Conservation (phyloP, 75 land plant species). For the Picea glauca region DNA sequence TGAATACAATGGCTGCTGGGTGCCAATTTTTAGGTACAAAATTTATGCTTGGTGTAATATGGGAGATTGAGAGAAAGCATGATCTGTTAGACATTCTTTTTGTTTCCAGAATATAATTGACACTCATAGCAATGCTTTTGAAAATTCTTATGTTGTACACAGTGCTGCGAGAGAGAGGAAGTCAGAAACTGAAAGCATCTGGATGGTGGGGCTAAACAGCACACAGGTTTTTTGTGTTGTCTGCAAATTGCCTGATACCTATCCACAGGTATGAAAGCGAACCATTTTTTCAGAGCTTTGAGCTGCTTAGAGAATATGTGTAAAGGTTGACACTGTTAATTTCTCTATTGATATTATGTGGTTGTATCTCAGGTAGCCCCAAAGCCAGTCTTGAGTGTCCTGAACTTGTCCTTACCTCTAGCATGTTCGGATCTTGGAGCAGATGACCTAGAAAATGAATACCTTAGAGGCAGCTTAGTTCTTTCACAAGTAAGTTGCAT, state of each 20-base stretch:
- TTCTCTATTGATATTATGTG: not conserved
- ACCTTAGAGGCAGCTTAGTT: slow-evolving; percentile 50
- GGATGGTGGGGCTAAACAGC: slow-evolving; percentile 86
- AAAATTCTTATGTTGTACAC: not conserved
- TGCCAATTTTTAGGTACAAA: slow-evolving; percentile 86
- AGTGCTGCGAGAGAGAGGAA: slow-evolving; percentile 77
- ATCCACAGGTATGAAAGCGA: slow-evolving; percentile 57
- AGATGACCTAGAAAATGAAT: slow-evolving; percentile 81
- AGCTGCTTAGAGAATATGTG: not conserved
- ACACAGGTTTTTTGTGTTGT: slow-evolving; percentile 74
- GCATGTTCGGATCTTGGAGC: slow-evolving; percentile 94
- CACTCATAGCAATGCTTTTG: not conserved
- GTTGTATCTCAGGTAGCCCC: slow-evolving; percentile 59
- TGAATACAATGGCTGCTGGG: slow-evolving; percentile 86
- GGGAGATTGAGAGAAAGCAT: not conserved
- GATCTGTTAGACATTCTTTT: not conserved
- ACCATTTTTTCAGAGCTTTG: not conserved
- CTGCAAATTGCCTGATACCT: slow-evolving; percentile 75
- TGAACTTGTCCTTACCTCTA: slow-evolving; percentile 65
- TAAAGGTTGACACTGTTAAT: too few relatives aligned
- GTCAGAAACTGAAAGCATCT: slow-evolving; percentile 59
- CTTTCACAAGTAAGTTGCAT: slow-evolving; percentile 55
- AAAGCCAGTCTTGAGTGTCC: slow-evolving; percentile 80
- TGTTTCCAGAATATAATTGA: not conserved
- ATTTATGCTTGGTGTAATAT: not conserved